These are phyloP conservation scores for Chaetomiaceae sp. DNA, from an alignment of 2,329 filamentous ascomycete genomes.

Conservation along the genomic window DNA sequence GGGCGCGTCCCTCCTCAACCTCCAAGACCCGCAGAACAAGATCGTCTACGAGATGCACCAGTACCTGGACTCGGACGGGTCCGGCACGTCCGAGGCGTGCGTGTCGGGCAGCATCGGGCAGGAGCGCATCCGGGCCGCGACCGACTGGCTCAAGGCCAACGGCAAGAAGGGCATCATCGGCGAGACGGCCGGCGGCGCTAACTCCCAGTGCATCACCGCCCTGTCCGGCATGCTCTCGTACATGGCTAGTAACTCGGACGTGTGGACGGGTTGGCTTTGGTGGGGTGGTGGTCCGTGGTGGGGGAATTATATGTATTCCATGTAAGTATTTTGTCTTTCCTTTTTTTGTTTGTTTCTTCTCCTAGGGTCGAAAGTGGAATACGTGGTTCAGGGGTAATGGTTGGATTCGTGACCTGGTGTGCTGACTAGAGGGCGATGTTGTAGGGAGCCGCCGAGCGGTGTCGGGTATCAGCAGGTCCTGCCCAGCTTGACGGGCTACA, in stretches of 20 bases:
- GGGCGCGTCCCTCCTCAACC: constrained; percentile 35
- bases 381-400: not conserved
- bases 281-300: constrained; percentile 58
- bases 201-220: constrained; percentile 45
- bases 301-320: constrained; percentile 36
- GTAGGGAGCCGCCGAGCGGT: constrained; percentile 43
- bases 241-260: constrained; percentile 49
- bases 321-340: constrained; percentile 3
- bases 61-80: constrained; percentile 53
- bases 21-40: constrained; percentile 47
- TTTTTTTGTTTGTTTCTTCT: not conserved
- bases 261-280: constrained; percentile 53
- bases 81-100: constrained; percentile 45
- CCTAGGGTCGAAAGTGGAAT: not conserved
- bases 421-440: constrained; percentile 34
- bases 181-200: constrained; percentile 51
- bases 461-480: constrained; percentile 34
- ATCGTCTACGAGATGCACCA: constrained; percentile 57
- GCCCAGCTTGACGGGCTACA: constrained; percentile 21
- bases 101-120: constrained; percentile 45
- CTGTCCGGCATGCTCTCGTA: constrained; percentile 47
- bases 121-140: constrained; percentile 46
- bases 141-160: constrained; percentile 51
- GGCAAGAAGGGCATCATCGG: constrained; percentile 50
- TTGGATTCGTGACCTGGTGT: not conserved